These are phyloP conservation scores for Trypethelium eluteriae DNA, from an alignment of 495 filamentous ascomycete species.

Conservation along the genomic window DNA sequence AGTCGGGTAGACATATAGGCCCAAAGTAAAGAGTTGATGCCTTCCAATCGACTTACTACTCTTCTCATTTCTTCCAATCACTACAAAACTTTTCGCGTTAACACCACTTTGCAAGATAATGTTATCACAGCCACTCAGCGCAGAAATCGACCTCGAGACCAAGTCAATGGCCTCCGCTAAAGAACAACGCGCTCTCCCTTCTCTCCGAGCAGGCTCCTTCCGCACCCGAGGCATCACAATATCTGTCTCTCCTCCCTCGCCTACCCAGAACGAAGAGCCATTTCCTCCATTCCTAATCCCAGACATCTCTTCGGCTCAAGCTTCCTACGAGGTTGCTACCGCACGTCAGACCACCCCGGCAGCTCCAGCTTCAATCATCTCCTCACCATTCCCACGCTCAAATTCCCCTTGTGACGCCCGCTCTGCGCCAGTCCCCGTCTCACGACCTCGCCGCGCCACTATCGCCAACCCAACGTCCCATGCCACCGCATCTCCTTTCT, in stretches of 20 bases:
- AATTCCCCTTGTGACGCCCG: not conserved
- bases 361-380: not conserved
- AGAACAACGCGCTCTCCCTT: not conserved
- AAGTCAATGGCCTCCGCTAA: not conserved
- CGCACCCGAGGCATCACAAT: not conserved
- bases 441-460: not conserved
- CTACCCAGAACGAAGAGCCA: not conserved
- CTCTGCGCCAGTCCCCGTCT: not conserved
- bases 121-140: not conserved
- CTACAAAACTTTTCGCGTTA: not conserved
- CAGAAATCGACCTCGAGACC: not conserved
- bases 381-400: not conserved
- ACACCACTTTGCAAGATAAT: not conserved
- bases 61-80: not conserved
- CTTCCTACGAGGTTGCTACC: not conserved
- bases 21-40: not conserved
- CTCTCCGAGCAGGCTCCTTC: not conserved
- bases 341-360: not conserved
- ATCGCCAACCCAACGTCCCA: not conserved
- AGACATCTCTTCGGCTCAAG: not conserved
- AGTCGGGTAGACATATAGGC: not conserved
- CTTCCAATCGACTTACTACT: not conserved
- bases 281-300: not conserved
- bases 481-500: not conserved
- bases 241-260: not conserved